phyloP scores from a whole-genome alignment of 73 alveolate genomes.

The Stentor coeruleus region DNA sequence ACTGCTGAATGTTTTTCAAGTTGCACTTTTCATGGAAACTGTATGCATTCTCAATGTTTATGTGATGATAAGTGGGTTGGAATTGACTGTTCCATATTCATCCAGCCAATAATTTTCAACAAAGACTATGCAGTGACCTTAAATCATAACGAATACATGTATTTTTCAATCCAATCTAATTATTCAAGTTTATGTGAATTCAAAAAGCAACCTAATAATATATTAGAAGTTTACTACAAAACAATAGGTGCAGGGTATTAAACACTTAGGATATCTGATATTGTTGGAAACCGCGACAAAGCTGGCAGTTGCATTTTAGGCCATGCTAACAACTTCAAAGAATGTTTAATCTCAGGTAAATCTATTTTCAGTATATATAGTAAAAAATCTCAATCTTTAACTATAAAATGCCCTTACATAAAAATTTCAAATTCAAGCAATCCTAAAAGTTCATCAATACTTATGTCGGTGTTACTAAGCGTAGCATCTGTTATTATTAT shows the following conservation, averaged over 20 bases:
- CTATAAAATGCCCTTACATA: no score
- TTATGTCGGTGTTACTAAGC: background rate
- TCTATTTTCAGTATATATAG: background rate
- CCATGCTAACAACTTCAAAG: background rate
- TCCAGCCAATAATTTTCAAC: background rate
- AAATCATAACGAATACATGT: background rate
- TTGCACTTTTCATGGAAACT: conserved; percentile 10
- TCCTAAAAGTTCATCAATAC: background rate
- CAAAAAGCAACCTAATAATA: background rate
- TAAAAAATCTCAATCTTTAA: background rate
- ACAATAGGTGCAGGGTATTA: background rate
- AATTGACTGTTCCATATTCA: background rate
- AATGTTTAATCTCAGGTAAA: background rate
- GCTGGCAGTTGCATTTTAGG: background rate
- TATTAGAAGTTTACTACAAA: background rate
- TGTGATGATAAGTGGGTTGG: background rate
- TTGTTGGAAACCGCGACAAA: background rate
- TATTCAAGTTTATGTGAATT: background rate
- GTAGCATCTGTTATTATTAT: background rate
- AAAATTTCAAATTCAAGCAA: background rate
- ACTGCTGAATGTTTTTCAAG: background rate
- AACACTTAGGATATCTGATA: background rate
- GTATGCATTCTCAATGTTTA: background rate
- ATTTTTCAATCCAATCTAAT: background rate
- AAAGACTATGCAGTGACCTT: background rate